Conservation (phyloP, 495 filamentous ascomycete genomes). For the Talaromyces nanjingensis region DNA sequence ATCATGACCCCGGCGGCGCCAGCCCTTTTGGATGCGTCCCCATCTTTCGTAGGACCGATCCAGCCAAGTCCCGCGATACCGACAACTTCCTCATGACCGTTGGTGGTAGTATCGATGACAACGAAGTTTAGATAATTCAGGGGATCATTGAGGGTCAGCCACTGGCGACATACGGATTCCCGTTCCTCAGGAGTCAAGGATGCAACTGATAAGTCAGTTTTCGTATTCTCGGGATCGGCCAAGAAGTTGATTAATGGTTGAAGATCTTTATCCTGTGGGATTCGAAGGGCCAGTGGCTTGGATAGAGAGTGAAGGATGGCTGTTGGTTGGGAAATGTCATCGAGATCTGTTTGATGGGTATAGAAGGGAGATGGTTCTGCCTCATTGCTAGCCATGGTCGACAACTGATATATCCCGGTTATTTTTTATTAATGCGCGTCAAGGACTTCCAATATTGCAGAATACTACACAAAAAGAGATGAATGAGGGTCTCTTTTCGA, state of each 20-base stretch:
- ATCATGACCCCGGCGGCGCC: constrained; percentile 1
- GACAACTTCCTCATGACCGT: not conserved
- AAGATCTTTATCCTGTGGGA: not conserved
- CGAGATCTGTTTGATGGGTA: not conserved
- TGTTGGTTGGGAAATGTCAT: not conserved
- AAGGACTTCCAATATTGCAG: not conserved
- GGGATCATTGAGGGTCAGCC: not conserved
- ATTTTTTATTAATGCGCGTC: not conserved
- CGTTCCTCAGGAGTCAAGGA: not conserved
- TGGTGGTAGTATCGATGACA: not conserved
- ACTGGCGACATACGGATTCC: not conserved
- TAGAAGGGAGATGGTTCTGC: not conserved
- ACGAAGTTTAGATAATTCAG: not conserved
- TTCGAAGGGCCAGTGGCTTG: not conserved
- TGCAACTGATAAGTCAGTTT: not conserved
- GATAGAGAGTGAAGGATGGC: not conserved
- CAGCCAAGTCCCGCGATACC: constrained; percentile 3
- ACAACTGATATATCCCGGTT: not conserved
- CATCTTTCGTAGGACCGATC: not conserved
- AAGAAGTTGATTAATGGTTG: not conserved
- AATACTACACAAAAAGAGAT: not conserved
- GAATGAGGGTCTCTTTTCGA: too few species aligned
- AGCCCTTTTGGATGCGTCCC: not conserved
- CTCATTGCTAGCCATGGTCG: not conserved
- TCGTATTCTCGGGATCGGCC: not conserved